Base-by-base conservation (phyloP, 495 filamentous ascomycete genomes). In the Stereocaulon alpinum region DNA sequence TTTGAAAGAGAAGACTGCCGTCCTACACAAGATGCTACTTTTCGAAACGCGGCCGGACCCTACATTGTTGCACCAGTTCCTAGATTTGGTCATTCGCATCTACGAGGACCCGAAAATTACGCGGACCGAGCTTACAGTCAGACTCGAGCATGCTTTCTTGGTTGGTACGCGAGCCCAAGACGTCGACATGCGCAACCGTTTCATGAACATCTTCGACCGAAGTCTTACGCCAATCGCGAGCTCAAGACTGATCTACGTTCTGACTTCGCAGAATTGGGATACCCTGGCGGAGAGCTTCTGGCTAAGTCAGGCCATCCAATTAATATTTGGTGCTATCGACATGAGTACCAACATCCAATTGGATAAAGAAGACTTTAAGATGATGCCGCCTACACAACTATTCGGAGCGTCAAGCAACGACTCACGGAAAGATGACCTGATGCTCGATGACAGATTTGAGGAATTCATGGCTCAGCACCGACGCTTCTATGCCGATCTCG, bases 61-160 rank as follows among this genome's bases (percentile, higher is more conserved):
- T 34, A 86, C 86, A 0, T 84, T 97, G 73, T 74, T 96, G 42
- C 89, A 83, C 64, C 89, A 88, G 67, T 99, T 96, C 77, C 79
- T 99, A 42, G 86, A 99, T 51, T 80, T 99, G 42, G 91, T 99
- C 20, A 95, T 97, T 62, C 83, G 91, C 43, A 95, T 99, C 41
- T 99, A 99, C 65, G 94, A 99, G 63, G 91, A 96, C 66, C 86
- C 87, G 0, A 94, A 91, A 72, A 92, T 99, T 64, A 89, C 89
- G 1, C 81, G 92, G 50, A 95, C 94, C 0, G 94, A 99, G 71
- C 77, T 99, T 49, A 96, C 94, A 0, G 94, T 99, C 6, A 81
- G 94, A 22, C 82, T 99, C 76, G 94, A 99, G 73, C 91, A 95
- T 70, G 93, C 94, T 15, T 99, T 99, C 78, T 77, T 99, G 63